Base-by-base conservation (phyloP, 2,329 filamentous ascomycete genomes). In the Ilyonectria mors-panacis region DNA sequence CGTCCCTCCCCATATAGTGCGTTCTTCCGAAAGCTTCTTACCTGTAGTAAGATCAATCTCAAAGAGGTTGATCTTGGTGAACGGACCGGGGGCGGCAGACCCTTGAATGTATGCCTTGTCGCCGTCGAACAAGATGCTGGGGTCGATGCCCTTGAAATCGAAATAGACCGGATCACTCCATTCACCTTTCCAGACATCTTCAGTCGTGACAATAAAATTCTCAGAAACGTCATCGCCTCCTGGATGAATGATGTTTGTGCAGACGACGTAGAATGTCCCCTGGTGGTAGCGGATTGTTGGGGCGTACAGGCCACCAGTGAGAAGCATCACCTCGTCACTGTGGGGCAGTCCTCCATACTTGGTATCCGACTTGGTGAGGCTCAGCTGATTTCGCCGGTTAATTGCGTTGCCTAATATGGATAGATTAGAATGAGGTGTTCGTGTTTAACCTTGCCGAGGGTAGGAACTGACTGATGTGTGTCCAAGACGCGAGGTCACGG, bases 401-500 rank as follows among this genome's bases (percentile, higher is more conserved):
- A 60, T 60, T 30, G 58, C 58, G 35, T 60, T 60, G 7, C 45
- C 58, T 60, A 21, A 17, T 45, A n/a, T 26, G 12, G 6, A 53
- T 15, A 39, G 19, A n/a, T 33, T n/a, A 53, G 37, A 2, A 60
- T 9, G 48, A 12, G 26, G 2, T 4, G 7, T 3, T 30, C 10
- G 37, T 37, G 33, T 26, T 44, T 15, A 19, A n/a, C 15, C 15
- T 17, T 10, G 17, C 17, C 4, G 47, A 19, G 7, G 10, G 6
- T 4, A 12, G 23, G 26, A 42, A 60, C 58, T n/a, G 5, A 60
- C 35, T 13, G 17, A 60, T 53, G 23, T 60, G 58, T 33, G 23
- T 50, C 58, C 58, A 60, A 21, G 47, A 60, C 17, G 53, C 47
- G 15, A 60, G 58, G 26, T 60, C 47, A 9, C 35, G 58, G 21